Base-by-base conservation (phyloP, 1,284 basidiomycete genomes). In the Cutaneotrichosporon sp. region DNA sequence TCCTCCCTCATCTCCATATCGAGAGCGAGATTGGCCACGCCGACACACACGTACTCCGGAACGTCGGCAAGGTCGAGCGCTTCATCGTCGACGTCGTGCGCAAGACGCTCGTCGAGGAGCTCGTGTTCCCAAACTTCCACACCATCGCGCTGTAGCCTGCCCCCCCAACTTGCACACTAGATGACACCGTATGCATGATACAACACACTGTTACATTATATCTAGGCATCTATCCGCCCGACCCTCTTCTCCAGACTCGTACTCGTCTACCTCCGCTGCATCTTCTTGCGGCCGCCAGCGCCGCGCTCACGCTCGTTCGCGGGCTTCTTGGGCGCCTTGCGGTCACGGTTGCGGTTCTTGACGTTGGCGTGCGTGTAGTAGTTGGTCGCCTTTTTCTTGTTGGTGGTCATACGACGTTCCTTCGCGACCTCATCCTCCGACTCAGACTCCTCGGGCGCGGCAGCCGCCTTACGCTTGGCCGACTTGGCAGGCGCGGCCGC, bases 21-120 rank as follows among this genome's bases (percentile, higher is more conserved):
- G 94, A 99, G 74, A 90, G 87, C 68, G 90, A 96, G 76, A 94
- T 99, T 48, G 96, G 96, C 1, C 90, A 97, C 77, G 79, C 86
- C 23, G 92, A 97, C 70, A 96, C 93, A 62, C 93, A 97, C 77
- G 89, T 96, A 3, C 73, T 99, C 62, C 88, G 91, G 71, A 98
- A 99, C 63, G 96, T 98, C 17, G 92, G 90, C 4, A 86, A 96
- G 60, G 90, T 99, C 33, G 96, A 98, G 75, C 80, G 87, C 52
- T 98, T 98, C 72, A 88, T 97, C 47, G 86, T 91, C 69, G 92
- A 98, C 64, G 86, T 96, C 39, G 86, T 97, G 54, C 81, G 96
- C 52, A 96, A 91, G 74, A 92, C 90, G 2, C 78, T 99, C 50
- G 91, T 96, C 68, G 89, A 93, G 66, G 90, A 94, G 74, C 80